Base-by-base conservation (phyloP, 371 early-diverging fungal genomes). In the Blakeslea trispora region DNA sequence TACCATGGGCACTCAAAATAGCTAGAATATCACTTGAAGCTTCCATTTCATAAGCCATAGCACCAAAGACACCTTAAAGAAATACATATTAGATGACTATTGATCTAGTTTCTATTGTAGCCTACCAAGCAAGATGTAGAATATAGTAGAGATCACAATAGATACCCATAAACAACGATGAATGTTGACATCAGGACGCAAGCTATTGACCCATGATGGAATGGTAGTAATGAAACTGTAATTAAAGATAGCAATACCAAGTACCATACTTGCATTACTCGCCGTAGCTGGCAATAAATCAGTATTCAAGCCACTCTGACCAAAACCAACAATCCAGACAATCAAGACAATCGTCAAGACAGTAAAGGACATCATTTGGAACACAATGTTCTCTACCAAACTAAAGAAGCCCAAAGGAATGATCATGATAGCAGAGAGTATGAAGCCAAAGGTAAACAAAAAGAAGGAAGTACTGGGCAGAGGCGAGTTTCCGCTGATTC, bases 171-270 rank as follows among this genome's bases (percentile, higher is more conserved):
- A 61, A 3, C 77, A 70, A 49, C 62, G 74, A 58, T 81, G 80
- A 50, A 86, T 81, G 13, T 74, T 74, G 6, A 84, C 85, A 23
- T 59, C 58, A 15, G 81, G 77, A 39, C 68, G 61, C 44, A 81
- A 59, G 14, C 75, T 77, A 31, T 86, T 86, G 8, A 85, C 80
- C 84, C 84, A 82, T 8, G 82, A 81, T 2, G 86, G 86, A 34
- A 85, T 67, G 3, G 83, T 84, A 0, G 81, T 84, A 19, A 85
- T 81, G 45, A 77, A 85, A 37, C 82, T 80, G 45, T 77, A 85
- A 45, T 86, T 86, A 55, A 85, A 84, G 1, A 86, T 69, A 5
- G 82, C 80, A 22, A 79, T 80, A 10, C 87, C 87, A 13, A 86
- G 63, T 1, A 83, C 80, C 56, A 69, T 71, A 9, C 74, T 70